These are phyloP conservation scores for Hexamita inflata DNA, from an alignment of 208 protist species.

Conservation along the genomic window DNA sequence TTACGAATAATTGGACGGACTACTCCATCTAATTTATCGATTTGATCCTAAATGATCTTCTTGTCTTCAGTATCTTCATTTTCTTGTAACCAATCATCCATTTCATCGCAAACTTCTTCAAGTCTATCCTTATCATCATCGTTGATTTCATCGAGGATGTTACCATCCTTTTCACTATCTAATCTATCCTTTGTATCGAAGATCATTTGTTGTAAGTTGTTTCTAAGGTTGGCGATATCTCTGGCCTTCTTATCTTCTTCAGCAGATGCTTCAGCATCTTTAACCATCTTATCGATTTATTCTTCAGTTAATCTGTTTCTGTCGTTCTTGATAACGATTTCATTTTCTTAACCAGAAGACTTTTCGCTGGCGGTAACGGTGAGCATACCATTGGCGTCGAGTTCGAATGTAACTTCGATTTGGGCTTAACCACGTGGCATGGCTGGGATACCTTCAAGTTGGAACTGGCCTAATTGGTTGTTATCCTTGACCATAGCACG, in stretches of 20 bases:
- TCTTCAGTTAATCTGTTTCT: constrained; percentile 38
- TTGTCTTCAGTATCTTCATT: constrained; percentile 28
- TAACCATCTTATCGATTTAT: constrained; percentile 35
- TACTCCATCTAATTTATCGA: not conserved
- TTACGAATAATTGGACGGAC: constrained; percentile 5
- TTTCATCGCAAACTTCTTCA: constrained; percentile 28
- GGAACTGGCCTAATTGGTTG: constrained; percentile 83
- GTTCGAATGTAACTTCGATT: constrained; percentile 79
- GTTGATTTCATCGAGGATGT: constrained; percentile 1
- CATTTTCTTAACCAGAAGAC: constrained; percentile 62
- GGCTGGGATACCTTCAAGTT: constrained; percentile 74
- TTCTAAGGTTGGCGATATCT: constrained; percentile 32
- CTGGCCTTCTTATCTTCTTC: constrained; percentile 31
- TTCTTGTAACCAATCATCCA: constrained; percentile 31
- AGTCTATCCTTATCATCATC: constrained; percentile 25
- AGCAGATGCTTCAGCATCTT: constrained; percentile 29
- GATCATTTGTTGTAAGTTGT: constrained; percentile 28
- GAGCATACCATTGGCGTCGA: constrained; percentile 91
- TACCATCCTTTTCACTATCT: constrained; percentile 17
- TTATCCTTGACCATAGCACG: constrained; percentile 90
- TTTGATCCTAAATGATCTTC: not conserved
- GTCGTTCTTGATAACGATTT: constrained; percentile 74
- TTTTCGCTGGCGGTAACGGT: constrained; percentile 82
- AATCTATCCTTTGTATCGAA: constrained; percentile 20
- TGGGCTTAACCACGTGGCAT: constrained; percentile 54